A percentile compares a stretch with the other conserved stretches of the same genome.
Conservation (phyloP, 768 basidiomycete genomes). For the Auricularia cornea region DNA sequence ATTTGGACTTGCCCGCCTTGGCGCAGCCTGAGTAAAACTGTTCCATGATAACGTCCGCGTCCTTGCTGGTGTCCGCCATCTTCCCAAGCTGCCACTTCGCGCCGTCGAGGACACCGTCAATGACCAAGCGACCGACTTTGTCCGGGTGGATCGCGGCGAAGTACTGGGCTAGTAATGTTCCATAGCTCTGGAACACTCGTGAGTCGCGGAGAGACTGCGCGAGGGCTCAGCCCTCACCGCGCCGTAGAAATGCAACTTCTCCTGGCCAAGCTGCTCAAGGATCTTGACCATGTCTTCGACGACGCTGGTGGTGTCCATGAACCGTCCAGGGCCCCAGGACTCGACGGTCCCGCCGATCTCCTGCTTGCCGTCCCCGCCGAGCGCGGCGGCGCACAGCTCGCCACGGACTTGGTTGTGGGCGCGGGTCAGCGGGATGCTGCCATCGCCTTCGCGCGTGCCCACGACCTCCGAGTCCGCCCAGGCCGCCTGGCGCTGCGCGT, state of each 20-base stretch:
- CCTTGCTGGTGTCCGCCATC: neutral
- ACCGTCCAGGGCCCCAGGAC: neutral
- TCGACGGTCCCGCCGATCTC: neutral
- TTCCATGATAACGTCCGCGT: neutral
- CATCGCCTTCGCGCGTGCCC: no score
- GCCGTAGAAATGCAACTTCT: conserved; percentile 12
- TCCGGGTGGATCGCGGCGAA: conserved; percentile 4
- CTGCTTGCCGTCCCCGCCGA: neutral
- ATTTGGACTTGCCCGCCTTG: neutral
- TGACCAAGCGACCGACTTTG: conserved; percentile 1
- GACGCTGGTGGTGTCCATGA: conserved; percentile 7
- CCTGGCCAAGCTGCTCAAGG: conserved; percentile 8
- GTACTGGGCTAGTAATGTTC: conserved; percentile 1
- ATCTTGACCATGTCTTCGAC: conserved; percentile 14
- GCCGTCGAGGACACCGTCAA: conserved; percentile 3
- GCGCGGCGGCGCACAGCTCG: neutral
- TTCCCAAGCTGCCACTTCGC: neutral
- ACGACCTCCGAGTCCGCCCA: no score
- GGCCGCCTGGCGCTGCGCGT: no score
- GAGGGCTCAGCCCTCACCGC: neutral
- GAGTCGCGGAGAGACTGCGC: no score
- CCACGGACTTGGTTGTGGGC: neutral
- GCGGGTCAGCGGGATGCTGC: no score
- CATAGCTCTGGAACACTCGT: conserved; percentile 1
- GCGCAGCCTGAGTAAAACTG: neutral